These are phyloP conservation scores for Cephaloascus albidus DNA, from an alignment of 805 yeast species.

Conservation along the genomic window DNA sequence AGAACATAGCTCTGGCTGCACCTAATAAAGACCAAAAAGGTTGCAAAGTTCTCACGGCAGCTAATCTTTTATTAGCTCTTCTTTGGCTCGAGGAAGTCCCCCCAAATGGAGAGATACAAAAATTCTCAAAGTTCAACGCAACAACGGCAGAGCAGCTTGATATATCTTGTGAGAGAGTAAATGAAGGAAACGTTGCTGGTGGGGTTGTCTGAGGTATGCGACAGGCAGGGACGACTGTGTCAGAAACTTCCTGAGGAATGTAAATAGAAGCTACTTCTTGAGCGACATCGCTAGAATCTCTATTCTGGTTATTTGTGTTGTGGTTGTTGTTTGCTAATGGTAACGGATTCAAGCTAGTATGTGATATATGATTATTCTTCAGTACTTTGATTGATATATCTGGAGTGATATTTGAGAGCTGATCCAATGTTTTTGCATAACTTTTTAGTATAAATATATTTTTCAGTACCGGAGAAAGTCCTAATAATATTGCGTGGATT, in stretches of 20 bases:
- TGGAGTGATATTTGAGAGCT: neutral
- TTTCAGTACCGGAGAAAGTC: neutral
- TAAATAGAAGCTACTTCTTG: too few species aligned
- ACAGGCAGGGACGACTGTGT: too few species aligned
- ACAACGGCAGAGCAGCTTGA: conserved; percentile 13
- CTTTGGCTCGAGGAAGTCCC: conserved; percentile 5
- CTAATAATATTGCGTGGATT: conserved; percentile 15
- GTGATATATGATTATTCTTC: neutral
- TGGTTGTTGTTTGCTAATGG: too few species aligned
- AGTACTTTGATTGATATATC: neutral
- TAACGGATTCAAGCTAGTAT: neutral
- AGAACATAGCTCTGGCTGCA: conserved; percentile 39
- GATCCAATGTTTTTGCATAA: neutral
- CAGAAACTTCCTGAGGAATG: too few species aligned
- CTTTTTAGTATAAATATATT: neutral
- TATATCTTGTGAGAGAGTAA: neutral
- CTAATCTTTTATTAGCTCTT: conserved; percentile 13
- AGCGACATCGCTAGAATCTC: too few species aligned
- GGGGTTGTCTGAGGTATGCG: too few species aligned
- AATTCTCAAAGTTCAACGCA: conserved; percentile 27
- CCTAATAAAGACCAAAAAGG: conserved; percentile 47
- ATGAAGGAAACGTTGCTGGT: neutral
- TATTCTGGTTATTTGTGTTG: neutral
- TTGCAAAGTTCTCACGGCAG: conserved; percentile 16
- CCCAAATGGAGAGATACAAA: conserved; percentile 18